phyloP scores from a whole-genome alignment of 495 filamentous ascomycete species.

The Hyaloscypha hepaticicola region DNA sequence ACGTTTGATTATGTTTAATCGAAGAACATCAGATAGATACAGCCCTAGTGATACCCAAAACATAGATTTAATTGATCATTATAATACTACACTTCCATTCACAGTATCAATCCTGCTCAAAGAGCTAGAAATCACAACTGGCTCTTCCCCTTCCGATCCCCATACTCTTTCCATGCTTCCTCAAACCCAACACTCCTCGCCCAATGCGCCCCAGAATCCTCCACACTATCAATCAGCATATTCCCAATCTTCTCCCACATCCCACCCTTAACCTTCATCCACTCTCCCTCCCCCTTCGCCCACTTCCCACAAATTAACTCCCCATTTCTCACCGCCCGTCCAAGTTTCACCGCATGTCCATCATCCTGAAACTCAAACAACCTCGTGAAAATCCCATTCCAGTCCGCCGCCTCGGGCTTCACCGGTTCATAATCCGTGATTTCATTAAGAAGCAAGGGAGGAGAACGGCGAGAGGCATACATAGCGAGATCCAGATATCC shows the following conservation, averaged over 20 bases:
- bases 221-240: slow-evolving; percentile 58
- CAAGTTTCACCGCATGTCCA: slow-evolving; percentile 74
- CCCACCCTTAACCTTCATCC: slow-evolving; percentile 57
- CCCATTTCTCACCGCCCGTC: slow-evolving; percentile 62
- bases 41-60: background rate
- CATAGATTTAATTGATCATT: background rate
- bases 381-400: slow-evolving; percentile 51
- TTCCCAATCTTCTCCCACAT: slow-evolving; percentile 72
- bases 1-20: slow-evolving; percentile 5
- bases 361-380: slow-evolving; percentile 62
- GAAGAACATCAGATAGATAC: background rate
- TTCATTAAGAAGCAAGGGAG: slow-evolving; percentile 52
- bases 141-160: slow-evolving; percentile 16
- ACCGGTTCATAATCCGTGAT: slow-evolving; percentile 46
- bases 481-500: slow-evolving; percentile 59
- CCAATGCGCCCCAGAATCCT: slow-evolving; percentile 49
- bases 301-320: slow-evolving; percentile 42
- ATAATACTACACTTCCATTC: background rate
- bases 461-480: slow-evolving; percentile 58
- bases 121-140: slow-evolving; percentile 5
- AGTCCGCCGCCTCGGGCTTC: slow-evolving; percentile 16
- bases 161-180: slow-evolving; percentile 52
- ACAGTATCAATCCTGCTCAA: background rate
- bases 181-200: slow-evolving; percentile 56
- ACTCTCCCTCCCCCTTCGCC: slow-evolving; percentile 40